Conservation (phyloP, 2,329 filamentous ascomycete species). For the Microsporum canis region DNA sequence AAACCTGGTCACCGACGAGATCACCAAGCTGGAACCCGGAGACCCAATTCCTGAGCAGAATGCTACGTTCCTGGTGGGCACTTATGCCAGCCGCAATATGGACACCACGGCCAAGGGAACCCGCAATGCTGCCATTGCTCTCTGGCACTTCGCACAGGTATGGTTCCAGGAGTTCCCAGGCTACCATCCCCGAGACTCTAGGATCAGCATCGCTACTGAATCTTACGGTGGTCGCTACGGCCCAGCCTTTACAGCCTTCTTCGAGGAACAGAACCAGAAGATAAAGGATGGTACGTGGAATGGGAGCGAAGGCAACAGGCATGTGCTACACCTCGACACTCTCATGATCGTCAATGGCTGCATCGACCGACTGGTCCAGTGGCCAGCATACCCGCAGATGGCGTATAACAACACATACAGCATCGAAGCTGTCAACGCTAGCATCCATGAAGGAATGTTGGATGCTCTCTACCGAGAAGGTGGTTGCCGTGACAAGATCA, state of each 20-base stretch:
- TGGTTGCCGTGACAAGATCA: constrained; percentile 40
- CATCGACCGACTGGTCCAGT: constrained; percentile 32
- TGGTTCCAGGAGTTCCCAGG: constrained; percentile 4
- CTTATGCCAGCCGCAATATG: not conserved
- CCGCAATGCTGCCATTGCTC: not conserved
- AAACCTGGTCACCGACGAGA: constrained; percentile 7
- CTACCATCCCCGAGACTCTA: not conserved
- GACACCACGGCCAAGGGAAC: not conserved
- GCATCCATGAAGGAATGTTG: constrained; percentile 30
- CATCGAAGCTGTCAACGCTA: constrained; percentile 35
- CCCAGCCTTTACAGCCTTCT: not conserved
- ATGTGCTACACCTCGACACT: constrained; percentile 28
- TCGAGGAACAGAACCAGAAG: not conserved
- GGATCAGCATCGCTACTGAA: not conserved
- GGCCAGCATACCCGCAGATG: constrained; percentile 35
- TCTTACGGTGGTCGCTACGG: constrained; percentile 1
- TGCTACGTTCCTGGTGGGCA: not conserved
- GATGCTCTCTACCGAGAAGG: constrained; percentile 27
- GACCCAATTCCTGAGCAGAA: constrained; percentile 10
- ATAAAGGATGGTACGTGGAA: not conserved
- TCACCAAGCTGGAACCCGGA: not conserved
- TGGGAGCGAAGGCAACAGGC: not conserved
- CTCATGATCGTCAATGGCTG: constrained; percentile 34
- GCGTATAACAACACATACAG: constrained; percentile 43
- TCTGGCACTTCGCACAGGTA: constrained; percentile 1